These are phyloP conservation scores for Halenospora varia DNA, from an alignment of 495 filamentous ascomycete species.

Conservation along the genomic window DNA sequence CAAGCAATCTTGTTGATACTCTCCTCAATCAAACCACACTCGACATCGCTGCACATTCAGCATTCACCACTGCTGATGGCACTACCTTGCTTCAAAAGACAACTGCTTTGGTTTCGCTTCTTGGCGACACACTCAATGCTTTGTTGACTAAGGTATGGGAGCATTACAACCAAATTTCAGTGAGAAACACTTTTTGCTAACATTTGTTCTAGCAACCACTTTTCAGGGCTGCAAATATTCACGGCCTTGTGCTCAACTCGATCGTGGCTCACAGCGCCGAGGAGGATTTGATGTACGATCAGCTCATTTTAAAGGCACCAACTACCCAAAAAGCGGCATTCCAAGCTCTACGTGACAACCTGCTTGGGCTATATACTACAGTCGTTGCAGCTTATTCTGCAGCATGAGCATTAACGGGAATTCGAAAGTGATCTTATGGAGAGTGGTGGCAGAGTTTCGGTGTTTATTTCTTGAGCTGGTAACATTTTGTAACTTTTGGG, in stretches of 20 bases:
- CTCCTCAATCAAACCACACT: background rate
- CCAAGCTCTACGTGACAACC: no score
- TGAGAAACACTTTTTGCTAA: background rate
- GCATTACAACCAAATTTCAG: background rate
- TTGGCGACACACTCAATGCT: background rate
- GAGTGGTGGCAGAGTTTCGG: no score
- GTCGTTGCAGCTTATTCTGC: no score
- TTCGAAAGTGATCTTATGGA: no score
- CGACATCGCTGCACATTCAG: background rate
- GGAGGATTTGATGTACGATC: background rate
- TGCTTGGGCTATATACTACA: no score
- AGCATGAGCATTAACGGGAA: no score
- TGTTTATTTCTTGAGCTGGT: no score
- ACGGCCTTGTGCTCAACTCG: background rate
- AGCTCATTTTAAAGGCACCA: background rate
- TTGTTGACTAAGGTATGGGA: background rate
- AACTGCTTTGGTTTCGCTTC: background rate
- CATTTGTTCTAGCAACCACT: background rate
- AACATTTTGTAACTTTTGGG: no score
- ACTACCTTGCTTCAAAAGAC: background rate
- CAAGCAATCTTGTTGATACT: background rate
- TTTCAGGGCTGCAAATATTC: background rate
- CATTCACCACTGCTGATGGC: background rate
- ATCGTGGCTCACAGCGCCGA: background rate
- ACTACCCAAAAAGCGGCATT: no score